These are phyloP conservation scores for Diaporthe amygdali DNA, from an alignment of 2,329 filamentous ascomycete genomes.

Conservation along the genomic window DNA sequence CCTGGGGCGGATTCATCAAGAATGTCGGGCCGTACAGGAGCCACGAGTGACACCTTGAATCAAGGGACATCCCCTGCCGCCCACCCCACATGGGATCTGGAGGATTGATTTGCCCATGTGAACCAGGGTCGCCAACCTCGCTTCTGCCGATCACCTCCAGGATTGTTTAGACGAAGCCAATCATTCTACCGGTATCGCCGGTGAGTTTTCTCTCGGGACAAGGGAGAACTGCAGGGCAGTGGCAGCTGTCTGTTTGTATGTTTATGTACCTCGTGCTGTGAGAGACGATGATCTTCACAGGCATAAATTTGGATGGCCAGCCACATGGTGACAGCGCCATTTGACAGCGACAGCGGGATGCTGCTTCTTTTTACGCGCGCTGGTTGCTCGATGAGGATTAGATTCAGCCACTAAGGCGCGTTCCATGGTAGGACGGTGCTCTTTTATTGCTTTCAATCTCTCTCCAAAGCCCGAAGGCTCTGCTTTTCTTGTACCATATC, in stretches of 20 bases:
- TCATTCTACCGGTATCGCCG: not conserved
- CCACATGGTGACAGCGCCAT: slow-evolving; percentile 15
- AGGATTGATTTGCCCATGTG: slow-evolving; percentile 10
- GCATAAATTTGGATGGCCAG: not conserved
- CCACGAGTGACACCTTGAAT: not conserved
- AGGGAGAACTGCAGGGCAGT: slow-evolving; percentile 13
- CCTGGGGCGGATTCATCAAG: not conserved
- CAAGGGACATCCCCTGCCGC: not conserved
- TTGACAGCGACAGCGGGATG: slow-evolving; percentile 7
- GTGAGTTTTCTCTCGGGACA: slow-evolving; percentile 14
- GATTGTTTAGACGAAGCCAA: slow-evolving; percentile 4
- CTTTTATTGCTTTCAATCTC: slow-evolving; percentile 13
- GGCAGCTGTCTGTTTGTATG: not conserved
- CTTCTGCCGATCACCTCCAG: slow-evolving; percentile 17
- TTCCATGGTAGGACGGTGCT: not conserved
- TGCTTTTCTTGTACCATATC: not conserved
- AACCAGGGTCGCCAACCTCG: slow-evolving; percentile 16
- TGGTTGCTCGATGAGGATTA: slow-evolving; percentile 19
- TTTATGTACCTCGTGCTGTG: not conserved
- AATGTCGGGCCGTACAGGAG: not conserved
- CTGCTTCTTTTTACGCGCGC: slow-evolving; percentile 8
- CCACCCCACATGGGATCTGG: slow-evolving; percentile 10
- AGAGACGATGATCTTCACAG: not conserved
- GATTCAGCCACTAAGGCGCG: not conserved
- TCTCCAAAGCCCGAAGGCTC: not conserved